Evolutionary conservation across 1,284 basidiomycete species (phyloP).

Genomic region (Anthracocystis walkeri): DNA sequence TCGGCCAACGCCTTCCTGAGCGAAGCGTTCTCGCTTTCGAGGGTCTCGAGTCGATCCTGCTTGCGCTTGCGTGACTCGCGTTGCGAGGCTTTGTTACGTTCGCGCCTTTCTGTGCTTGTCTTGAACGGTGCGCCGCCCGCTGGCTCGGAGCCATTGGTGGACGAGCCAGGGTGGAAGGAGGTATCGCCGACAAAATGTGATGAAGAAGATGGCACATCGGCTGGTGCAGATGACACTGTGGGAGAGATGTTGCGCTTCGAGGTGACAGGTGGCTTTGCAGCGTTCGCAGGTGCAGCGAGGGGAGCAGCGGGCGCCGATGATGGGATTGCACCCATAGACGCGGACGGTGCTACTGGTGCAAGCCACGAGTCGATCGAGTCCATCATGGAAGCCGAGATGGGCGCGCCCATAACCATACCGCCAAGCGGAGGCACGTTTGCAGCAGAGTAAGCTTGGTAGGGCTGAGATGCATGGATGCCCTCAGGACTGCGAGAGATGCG

Average conservation of each 20-base stretch:
- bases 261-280: neutral
- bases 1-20: conserved; percentile 51
- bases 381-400: conserved; percentile 22
- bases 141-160: conserved; percentile 8
- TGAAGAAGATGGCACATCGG: conserved; percentile 7
- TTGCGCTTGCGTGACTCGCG: conserved; percentile 53
- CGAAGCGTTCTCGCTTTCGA: conserved; percentile 45
- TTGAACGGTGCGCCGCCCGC: conserved; percentile 31
- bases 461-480: neutral
- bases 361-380: conserved; percentile 44
- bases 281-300: neutral
- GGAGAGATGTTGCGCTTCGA: conserved; percentile 16
- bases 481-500: conserved; percentile 32
- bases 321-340: neutral
- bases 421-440: conserved; percentile 17
- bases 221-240: conserved; percentile 6
- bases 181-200: conserved; percentile 3
- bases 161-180: conserved; percentile 30
- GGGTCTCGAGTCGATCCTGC: conserved; percentile 48
- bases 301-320: neutral
- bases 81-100: conserved; percentile 53
- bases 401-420: conserved; percentile 28
- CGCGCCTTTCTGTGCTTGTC: conserved; percentile 47
- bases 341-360: conserved; percentile 20
- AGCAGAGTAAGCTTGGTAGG: conserved; percentile 5